Base-by-base conservation (phyloP, 148 eudicot genomes). In the Dianthus caryophyllus region DNA sequence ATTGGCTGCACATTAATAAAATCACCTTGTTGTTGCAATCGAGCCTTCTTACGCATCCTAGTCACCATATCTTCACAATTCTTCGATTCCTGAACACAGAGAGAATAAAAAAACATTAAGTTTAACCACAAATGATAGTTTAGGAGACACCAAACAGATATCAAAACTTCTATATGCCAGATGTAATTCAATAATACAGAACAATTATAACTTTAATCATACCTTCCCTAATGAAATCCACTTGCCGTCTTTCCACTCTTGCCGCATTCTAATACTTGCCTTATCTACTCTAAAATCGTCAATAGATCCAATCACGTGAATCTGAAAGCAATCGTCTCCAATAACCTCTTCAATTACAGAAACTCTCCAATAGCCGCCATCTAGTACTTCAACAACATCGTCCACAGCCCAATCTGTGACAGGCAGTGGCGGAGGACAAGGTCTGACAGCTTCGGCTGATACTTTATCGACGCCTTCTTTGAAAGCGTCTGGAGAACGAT, bases 331-430 rank as follows among this genome's bases (percentile, higher is more conserved):
- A 29, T 65, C 77, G n/a, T 68, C 80, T 27, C 53, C 77, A 48
- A 71, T 47, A 71, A 65, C 82, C 60, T 84, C 77, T 55, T 68
- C 58, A 13, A 86, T 71, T 27, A 78, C 64, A 2, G 85, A 84
- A 36, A 64, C 65, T 75, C 81, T 88, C 96, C 96, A 85, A 55
- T 73, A 78, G 63, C 70, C 73, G 36, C 58, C 69, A 61, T 82
- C 77, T 67, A 82, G 77, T 50, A 85, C 90, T 76, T 88, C 95
- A 36, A 84, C 86, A 75, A 73, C 65, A 66, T 86, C 87, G 46
- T 88, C 91, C 46, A 73, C 74, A 30, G 29, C 56, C 78, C 78
- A 82, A 74, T 17, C 71, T 11, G 38, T 43, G 31, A 65, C 44
- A 47, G 48, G 67, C 4, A 52, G 11, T 16, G 87, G 82, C 17